phyloP scores from a whole-genome alignment of 345 rosid genomes.

The Bruguiera parviflora region DNA sequence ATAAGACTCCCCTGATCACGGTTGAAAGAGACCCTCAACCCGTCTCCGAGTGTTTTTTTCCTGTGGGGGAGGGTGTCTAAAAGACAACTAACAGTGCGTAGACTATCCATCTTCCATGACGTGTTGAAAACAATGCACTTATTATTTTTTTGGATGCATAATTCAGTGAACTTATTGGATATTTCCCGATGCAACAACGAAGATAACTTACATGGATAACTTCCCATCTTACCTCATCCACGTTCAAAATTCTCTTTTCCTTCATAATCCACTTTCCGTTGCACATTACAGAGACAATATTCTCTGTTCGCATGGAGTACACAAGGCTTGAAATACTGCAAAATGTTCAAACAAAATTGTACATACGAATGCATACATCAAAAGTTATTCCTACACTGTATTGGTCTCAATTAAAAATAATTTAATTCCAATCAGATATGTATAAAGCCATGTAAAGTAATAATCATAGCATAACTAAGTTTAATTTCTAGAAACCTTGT shows the following conservation, averaged over 20 bases:
- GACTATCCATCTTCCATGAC: not conserved
- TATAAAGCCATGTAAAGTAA: too few relatives aligned
- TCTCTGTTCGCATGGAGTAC: conserved; percentile 66
- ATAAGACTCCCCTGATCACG: not conserved
- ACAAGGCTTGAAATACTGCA: conserved; percentile 63
- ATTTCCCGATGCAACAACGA: too few relatives aligned
- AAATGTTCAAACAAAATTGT: conserved; percentile 4
- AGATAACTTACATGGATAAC: not conserved
- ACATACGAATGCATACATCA: not conserved
- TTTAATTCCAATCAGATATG: too few relatives aligned
- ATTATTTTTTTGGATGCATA: too few relatives aligned
- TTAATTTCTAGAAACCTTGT: not conserved
- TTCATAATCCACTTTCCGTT: conserved; percentile 73
- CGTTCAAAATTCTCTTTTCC: conserved; percentile 51
- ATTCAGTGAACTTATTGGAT: not conserved
- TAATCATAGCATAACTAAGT: too few relatives aligned
- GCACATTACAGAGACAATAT: conserved; percentile 61
- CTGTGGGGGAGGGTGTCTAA: too few relatives aligned
- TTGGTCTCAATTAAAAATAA: not conserved
- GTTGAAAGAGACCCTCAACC: too few relatives aligned
- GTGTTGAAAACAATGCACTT: not conserved
- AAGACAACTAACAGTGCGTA: too few relatives aligned
- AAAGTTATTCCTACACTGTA: not conserved
- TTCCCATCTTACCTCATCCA: conserved; percentile 43
- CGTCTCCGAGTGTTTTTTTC: too few relatives aligned